A percentile compares a stretch with the other conserved stretches of the same genome.
These are phyloP conservation scores for Eucalyptus globulus DNA, from an alignment of 345 rosid species.

Conservation along the genomic window DNA sequence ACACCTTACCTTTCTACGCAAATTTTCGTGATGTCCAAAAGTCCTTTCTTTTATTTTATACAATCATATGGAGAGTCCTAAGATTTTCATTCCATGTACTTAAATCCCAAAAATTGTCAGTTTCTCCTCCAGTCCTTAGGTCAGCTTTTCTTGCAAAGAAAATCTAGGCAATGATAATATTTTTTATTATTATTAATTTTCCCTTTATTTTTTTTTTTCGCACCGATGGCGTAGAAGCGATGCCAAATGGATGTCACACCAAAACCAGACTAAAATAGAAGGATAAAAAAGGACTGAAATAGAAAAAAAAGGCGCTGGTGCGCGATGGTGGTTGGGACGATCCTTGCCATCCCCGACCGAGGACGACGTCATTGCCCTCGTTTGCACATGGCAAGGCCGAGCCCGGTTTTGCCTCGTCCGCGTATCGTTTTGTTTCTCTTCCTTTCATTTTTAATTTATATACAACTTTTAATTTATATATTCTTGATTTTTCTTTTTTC, in stretches of 20 bases:
- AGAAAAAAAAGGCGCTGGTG: not conserved
- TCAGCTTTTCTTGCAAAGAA: not conserved
- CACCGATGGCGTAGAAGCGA: not conserved
- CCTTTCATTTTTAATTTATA: not conserved
- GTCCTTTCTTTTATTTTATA: not conserved
- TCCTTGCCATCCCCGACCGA: not conserved
- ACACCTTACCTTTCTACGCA: not conserved
- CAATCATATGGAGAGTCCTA: not conserved
- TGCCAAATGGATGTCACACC: not conserved
- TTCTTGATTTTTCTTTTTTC: not conserved
- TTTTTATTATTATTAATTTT: not conserved
- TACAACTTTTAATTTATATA: not conserved
- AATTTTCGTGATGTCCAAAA: not conserved
- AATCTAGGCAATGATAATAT: not conserved
- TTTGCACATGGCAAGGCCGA: too few species aligned
- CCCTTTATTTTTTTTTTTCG: not conserved
- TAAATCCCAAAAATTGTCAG: not conserved
- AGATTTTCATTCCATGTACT: not conserved
- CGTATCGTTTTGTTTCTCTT: not conserved
- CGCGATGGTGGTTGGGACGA: not conserved
- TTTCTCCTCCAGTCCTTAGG: accelerated
- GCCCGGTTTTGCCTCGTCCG: not conserved
- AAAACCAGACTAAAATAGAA: not conserved
- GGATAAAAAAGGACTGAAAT: not conserved
- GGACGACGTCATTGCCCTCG: too few species aligned